These are phyloP conservation scores for Penicillium sclerotiorum DNA, from an alignment of 2,329 filamentous ascomycete species.

Conservation along the genomic window DNA sequence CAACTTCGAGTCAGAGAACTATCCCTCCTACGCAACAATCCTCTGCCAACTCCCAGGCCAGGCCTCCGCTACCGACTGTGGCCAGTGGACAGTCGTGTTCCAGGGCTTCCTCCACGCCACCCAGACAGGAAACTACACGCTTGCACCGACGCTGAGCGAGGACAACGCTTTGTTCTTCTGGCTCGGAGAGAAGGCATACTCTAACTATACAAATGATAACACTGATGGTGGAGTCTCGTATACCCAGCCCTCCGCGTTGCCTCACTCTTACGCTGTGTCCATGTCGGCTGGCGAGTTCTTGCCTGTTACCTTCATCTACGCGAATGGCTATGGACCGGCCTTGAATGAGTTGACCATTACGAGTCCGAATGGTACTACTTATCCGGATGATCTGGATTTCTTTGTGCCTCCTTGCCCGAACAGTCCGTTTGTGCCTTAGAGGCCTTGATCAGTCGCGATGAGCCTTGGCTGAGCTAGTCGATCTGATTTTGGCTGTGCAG, in stretches of 20 bases:
- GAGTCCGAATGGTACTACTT: neutral
- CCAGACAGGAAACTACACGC: neutral
- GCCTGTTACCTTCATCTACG: neutral
- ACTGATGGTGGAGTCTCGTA: neutral
- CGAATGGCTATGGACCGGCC: neutral
- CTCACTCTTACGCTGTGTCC: neutral
- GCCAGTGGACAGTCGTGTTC: neutral
- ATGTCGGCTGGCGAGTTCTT: neutral
- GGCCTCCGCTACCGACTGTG: neutral
- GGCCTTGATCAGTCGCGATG: too few species aligned
- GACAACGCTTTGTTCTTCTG: neutral
- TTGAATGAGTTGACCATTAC: neutral
- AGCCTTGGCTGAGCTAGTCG: too few species aligned
- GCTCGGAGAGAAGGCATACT: neutral
- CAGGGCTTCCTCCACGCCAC: neutral
- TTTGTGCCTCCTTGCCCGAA: neutral
- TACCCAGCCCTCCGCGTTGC: neutral
- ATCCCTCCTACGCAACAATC: neutral
- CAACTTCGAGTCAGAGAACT: neutral
- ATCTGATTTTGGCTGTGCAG: too few species aligned
- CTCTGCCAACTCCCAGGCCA: neutral
- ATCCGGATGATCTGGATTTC: neutral
- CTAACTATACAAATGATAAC: neutral
- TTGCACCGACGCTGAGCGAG: neutral
- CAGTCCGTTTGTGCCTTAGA: neutral